Evolutionary conservation across 75 land plant species (phyloP), one percentile per base, ranked within the genome.

Genomic region (Larix kaempferi): DNA sequence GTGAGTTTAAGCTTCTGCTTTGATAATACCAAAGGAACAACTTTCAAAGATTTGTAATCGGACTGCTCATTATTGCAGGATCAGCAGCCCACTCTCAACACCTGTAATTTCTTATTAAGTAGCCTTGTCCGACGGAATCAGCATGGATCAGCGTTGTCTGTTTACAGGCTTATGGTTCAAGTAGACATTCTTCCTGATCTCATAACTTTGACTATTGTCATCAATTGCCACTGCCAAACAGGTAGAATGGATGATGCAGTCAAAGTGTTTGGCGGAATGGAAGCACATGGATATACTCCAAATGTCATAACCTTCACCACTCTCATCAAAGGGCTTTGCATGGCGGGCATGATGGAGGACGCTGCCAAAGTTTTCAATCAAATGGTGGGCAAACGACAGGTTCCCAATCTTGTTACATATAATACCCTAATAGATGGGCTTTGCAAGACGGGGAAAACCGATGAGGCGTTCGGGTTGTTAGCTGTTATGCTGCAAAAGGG

Each of bases 221-320:
- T 81, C 56, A 69, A 76, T 21, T 81, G 58, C 64, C 54, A 76
- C 74, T 67, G 74, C 56, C 29, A 67, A 49, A 33, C 59, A 22
- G 56, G 62, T 26, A 74, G 64, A 37, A 17, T 37, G 27, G 37
- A 71, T 25, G 57, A 57, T 16, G 81, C 78, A 4, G 17, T 22
- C 39, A 7, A 37, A 16, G n/a, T 78, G 44, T 77, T 83, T 58
- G 74, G 44, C 19, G 76, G 76, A 75, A 76, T 83, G 55, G 3
- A 2, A 6, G 35, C 57, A 8, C n/a, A 55, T 27, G 26, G 21
- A 19, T 75, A 17, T 17, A 3, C 52, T 17, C 87, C 87, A 2
- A 82, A 67, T 56, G 74, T 72, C n/a, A 27, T 80, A 55, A 80
- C 82, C 13, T 86, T 29, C 78, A 81, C 71, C 75, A 78, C 84